Percentiles rank a stretch among this genome's conserved stretches.
These are phyloP conservation scores for Paramyrothecium roridum DNA, from an alignment of 2,329 filamentous ascomycete genomes.

Conservation along the genomic window DNA sequence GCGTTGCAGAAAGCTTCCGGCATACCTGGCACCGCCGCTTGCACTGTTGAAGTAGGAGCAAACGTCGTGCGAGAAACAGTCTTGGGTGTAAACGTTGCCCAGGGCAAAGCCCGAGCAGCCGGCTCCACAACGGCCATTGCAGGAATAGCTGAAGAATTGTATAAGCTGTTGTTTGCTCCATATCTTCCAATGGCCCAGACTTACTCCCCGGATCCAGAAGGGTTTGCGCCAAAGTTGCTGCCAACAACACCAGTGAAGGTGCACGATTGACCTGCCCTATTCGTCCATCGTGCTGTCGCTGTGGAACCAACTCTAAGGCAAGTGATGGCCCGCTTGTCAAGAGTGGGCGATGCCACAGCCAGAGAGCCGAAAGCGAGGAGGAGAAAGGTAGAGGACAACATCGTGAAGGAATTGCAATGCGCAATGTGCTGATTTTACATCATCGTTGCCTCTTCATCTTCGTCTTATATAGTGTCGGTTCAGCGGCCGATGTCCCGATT, in stretches of 20 bases:
- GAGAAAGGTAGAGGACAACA: conserved; percentile 1
- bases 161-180: not conserved
- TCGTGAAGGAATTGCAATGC: not conserved
- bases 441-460: not conserved
- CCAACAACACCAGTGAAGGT: conserved; percentile 41
- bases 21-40: conserved; percentile 40
- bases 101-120: conserved; percentile 39
- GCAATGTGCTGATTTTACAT: not conserved
- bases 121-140: conserved; percentile 45
- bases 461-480: not conserved
- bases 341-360: conserved; percentile 8
- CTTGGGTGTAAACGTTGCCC: conserved; percentile 46
- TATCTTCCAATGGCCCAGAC: conserved; percentile 10
- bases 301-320: conserved; percentile 20
- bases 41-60: conserved; percentile 49
- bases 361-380: conserved; percentile 5
- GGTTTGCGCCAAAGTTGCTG: conserved; percentile 43
- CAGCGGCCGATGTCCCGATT: not conserved
- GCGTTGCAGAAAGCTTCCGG: not conserved
- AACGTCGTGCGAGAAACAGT: conserved; percentile 48
- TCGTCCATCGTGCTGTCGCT: conserved; percentile 44
- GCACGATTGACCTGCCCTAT: conserved; percentile 36
- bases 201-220: conserved; percentile 38
- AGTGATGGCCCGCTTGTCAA: conserved; percentile 14
- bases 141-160: conserved; percentile 35